Base-by-base conservation (phyloP, 2,329 filamentous ascomycete species). In the Fusarium miscanthi region DNA sequence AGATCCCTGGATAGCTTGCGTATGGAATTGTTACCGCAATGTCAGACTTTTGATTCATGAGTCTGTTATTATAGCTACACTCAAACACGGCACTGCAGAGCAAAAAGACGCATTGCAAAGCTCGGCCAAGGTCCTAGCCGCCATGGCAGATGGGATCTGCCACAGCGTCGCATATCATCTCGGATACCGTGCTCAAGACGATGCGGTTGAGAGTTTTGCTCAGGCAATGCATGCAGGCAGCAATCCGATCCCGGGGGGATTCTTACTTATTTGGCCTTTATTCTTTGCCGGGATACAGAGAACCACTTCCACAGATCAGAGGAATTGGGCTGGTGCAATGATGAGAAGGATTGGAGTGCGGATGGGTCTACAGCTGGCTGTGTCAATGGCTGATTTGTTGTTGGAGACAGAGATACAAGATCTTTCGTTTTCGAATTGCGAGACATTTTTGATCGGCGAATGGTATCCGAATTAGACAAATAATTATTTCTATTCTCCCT, bases 11-110 rank as follows among this genome's bases (percentile, higher is more conserved):
- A 53, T 74, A 23, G 74, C 73, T 8, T 66, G 58, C 31, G 46
- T 72, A 3, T 76, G 74, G 74, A 76, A 76, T 41, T 73, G 66
- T 37, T 76, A 76, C 48, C 65, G 71, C 16, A 74, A 66, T 4
- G 51, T 70, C 3, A 46, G 73, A 8, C 53, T 76, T 1, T 16
- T 76, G 2, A 71, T 76, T 21, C 73, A 76, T 16, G 71, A 76
- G 57, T 65, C 71, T 6, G 66, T 76, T 13, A 65, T 76, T 2
- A n/a, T 46, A 4, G 69, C 71, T 4, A 61, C 69, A 1, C 59
- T 74, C 5, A 69, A 66, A 7, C 48, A 72, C 45, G 73, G 69
- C 4, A 71, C 67, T 0, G 37, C 42, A 5, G 14, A 61, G 1
- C 51, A 75, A 3, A 66, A 62, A 25, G 37, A 19, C 1, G 41